phyloP scores from a whole-genome alignment of 2,329 filamentous ascomycete species.

The Colletotrichum plurivorum region DNA sequence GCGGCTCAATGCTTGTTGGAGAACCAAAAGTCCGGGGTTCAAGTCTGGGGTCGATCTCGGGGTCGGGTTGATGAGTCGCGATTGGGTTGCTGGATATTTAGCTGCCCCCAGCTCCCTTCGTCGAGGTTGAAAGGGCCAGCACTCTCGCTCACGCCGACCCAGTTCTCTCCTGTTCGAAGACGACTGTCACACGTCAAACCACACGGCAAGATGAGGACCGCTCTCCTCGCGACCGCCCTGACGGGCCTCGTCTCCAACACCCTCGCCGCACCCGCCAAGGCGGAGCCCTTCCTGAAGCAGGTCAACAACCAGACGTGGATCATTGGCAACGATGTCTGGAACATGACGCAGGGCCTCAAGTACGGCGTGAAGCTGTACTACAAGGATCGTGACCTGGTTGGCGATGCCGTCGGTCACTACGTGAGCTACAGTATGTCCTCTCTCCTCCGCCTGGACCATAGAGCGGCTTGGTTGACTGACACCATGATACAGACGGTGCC shows the following conservation, averaged over 20 bases:
- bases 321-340: conserved; percentile 50
- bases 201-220: conserved; percentile 23
- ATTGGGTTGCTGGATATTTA: not conserved
- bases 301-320: conserved; percentile 47
- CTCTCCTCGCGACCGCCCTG: conserved; percentile 23
- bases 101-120: not conserved
- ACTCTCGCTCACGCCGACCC: not conserved
- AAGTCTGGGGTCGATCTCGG: conserved; percentile 3
- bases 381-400: conserved; percentile 48
- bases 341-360: conserved; percentile 45
- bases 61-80: conserved; percentile 1
- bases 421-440: conserved; percentile 48
- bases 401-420: conserved; percentile 49
- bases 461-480: not conserved
- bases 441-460: not conserved
- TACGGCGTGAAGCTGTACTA: conserved; percentile 48
- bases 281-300: conserved; percentile 46
- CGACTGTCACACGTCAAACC: not conserved
- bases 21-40: not conserved
- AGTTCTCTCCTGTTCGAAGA: not conserved
- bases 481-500: conserved; percentile 56
- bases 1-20: conserved; percentile 16
- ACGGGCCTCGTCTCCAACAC: conserved; percentile 16
- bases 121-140: not conserved
- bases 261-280: conserved; percentile 12